phyloP scores from a whole-genome alignment of 2,329 filamentous ascomycete genomes.

The Emmonsiellopsis sp. region DNA sequence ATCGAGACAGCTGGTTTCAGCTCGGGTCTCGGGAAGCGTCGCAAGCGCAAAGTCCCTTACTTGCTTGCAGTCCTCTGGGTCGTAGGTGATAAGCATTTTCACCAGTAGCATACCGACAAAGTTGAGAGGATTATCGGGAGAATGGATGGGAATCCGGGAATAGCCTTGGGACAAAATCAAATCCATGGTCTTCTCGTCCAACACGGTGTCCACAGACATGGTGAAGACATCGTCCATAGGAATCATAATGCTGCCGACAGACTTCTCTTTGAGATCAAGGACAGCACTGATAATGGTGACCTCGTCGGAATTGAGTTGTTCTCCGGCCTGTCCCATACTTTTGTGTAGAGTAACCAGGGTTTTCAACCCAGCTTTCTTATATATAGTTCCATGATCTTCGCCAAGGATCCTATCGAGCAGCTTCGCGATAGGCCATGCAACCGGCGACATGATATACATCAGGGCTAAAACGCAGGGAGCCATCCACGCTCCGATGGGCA shows the following conservation, averaged over 20 bases:
- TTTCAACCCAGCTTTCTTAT: constrained; percentile 97
- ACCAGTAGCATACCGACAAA: constrained; percentile 97
- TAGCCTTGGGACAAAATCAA: constrained; percentile 87
- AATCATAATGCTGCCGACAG: constrained; percentile 94
- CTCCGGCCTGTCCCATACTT: constrained; percentile 63
- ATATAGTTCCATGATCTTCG: constrained; percentile 89
- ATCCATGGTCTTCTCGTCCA: constrained; percentile 93
- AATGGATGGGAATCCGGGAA: constrained; percentile 89
- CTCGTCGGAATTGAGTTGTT: constrained; percentile 91
- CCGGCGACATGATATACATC: constrained; percentile 85
- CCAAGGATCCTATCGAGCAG: constrained; percentile 88
- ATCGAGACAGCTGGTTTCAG: constrained; percentile 92
- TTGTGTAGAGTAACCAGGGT: constrained; percentile 93
- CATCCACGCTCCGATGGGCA: constrained; percentile 92
- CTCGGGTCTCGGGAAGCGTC: constrained; percentile 86
- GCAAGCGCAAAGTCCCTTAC: constrained; percentile 89
- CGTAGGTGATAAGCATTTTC: constrained; percentile 98
- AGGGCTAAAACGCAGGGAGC: constrained; percentile 74
- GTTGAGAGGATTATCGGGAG: constrained; percentile 71
- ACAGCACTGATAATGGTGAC: constrained; percentile 98
- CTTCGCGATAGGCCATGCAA: constrained; percentile 93
- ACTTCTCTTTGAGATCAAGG: constrained; percentile 89
- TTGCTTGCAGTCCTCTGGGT: constrained; percentile 80
- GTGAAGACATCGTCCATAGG: constrained; percentile 97
- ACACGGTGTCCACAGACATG: constrained; percentile 86